Percentiles rank a stretch among this genome's conserved stretches.
phyloP scores from a whole-genome alignment of 495 filamentous ascomycete genomes.

The Penicillium odoratum region DNA sequence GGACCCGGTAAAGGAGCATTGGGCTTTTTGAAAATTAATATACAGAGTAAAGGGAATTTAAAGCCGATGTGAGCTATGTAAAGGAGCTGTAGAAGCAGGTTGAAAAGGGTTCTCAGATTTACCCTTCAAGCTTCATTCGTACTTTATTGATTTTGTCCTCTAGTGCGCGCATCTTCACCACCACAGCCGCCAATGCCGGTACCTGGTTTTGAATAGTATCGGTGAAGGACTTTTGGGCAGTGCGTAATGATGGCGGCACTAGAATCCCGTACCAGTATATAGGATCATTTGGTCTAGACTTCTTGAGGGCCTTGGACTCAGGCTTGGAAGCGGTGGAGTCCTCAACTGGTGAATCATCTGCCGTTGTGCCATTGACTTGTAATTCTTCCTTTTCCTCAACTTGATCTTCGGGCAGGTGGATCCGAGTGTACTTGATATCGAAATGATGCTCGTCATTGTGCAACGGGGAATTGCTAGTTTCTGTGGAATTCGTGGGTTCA shows the following conservation, averaged over 20 bases:
- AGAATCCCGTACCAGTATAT: conserved; percentile 72
- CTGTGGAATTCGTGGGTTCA: not conserved
- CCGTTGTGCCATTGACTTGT: not conserved
- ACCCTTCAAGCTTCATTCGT: conserved; percentile 22
- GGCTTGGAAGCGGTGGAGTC: not conserved
- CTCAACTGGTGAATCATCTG: not conserved
- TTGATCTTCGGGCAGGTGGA: not conserved
- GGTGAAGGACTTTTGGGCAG: conserved; percentile 55
- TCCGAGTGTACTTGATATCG: not conserved
- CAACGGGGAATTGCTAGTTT: not conserved
- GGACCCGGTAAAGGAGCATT: not conserved
- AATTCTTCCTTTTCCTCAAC: not conserved
- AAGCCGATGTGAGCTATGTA: too few species aligned
- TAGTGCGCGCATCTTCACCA: conserved; percentile 67
- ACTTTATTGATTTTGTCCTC: conserved; percentile 67
- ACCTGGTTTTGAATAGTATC: conserved; percentile 35
- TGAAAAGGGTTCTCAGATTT: not conserved
- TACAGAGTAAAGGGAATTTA: too few species aligned
- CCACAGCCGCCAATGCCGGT: conserved; percentile 47
- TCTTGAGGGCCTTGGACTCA: conserved; percentile 12
- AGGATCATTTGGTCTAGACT: conserved; percentile 51
- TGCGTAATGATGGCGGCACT: conserved; percentile 58
- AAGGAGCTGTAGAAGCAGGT: too few species aligned
- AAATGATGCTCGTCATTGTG: not conserved
- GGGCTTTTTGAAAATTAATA: not conserved